Conservation (phyloP, 2,329 filamentous ascomycete genomes). For the Phyllosticta paracitricarpa region DNA sequence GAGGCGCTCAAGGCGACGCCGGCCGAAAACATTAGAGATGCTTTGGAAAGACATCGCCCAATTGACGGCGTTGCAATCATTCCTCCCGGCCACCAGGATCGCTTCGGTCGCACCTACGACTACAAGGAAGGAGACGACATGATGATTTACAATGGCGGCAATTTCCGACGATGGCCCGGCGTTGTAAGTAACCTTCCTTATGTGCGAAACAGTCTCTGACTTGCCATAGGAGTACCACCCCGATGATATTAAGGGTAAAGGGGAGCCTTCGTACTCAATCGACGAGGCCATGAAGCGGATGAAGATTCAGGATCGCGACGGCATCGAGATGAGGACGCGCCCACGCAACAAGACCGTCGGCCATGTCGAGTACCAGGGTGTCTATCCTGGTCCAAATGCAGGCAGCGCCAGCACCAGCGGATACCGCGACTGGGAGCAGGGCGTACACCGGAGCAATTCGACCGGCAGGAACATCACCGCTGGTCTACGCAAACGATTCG, state of each 20-base stretch:
- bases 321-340: conserved; percentile 36
- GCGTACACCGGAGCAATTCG: conserved; percentile 24
- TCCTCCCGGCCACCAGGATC: conserved; percentile 62
- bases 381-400: conserved; percentile 20
- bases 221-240: conserved; percentile 50
- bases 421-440: conserved; percentile 13
- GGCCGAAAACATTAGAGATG: conserved; percentile 63
- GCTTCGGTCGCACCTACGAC: conserved; percentile 58
- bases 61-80: conserved; percentile 69
- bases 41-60: conserved; percentile 62
- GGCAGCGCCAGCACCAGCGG: conserved; percentile 20
- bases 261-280: conserved; percentile 62
- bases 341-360: conserved; percentile 28
- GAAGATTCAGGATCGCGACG: conserved; percentile 33
- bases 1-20: conserved; percentile 77
- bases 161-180: conserved; percentile 67
- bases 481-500: conserved; percentile 38
- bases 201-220: conserved; percentile 11
- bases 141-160: conserved; percentile 70
- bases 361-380: conserved; percentile 20
- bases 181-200: conserved; percentile 47
- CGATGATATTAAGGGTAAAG: conserved; percentile 73
- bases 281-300: conserved; percentile 58
- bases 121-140: conserved; percentile 84
- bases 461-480: conserved; percentile 27